Conservation (phyloP, 2,329 filamentous ascomycete genomes). For the Chaetomium sp. region DNA sequence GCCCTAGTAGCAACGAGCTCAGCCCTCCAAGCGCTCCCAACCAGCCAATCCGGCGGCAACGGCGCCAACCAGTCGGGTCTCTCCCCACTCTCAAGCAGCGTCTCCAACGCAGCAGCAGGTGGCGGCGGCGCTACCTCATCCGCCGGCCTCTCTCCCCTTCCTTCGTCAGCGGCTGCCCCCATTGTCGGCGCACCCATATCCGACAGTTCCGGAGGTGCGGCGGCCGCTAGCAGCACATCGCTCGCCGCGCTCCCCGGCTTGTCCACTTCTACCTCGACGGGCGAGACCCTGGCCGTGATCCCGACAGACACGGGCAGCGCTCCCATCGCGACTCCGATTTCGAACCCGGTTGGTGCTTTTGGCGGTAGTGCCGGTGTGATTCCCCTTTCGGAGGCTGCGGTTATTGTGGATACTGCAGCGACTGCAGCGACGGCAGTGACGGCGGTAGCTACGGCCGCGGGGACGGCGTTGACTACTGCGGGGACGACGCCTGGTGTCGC, state of each 20-base stretch:
- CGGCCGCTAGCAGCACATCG: neutral
- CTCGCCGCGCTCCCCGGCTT: slow-evolving; percentile 15
- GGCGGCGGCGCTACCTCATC: slow-evolving; percentile 2
- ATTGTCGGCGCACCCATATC: slow-evolving; percentile 6
- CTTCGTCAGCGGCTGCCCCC: neutral
- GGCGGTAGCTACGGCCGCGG: too few relatives aligned
- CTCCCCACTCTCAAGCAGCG: neutral
- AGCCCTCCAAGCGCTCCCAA: neutral
- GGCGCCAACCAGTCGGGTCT: neutral
- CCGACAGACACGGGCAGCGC: slow-evolving; percentile 16
- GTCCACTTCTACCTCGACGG: slow-evolving; percentile 5
- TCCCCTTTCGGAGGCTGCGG: slow-evolving; percentile 7
- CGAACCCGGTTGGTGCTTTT: slow-evolving; percentile 14
- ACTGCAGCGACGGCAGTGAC: too few relatives aligned
- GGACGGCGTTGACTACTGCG: neutral
- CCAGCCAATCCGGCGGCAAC: neutral
- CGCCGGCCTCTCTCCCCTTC: too few relatives aligned
- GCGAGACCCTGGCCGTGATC: too few relatives aligned
- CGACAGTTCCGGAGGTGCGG: slow-evolving; percentile 4
- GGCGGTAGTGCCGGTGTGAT: slow-evolving; percentile 22
- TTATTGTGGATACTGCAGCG: too few relatives aligned
- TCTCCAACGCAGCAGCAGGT: neutral
- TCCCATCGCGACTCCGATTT: slow-evolving; percentile 4
- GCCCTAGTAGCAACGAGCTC: too few relatives aligned
- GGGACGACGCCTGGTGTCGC: slow-evolving; percentile 23